Evolutionary conservation across 495 filamentous ascomycete genomes (phyloP).

Genomic region (Tuber umbilicatum): DNA sequence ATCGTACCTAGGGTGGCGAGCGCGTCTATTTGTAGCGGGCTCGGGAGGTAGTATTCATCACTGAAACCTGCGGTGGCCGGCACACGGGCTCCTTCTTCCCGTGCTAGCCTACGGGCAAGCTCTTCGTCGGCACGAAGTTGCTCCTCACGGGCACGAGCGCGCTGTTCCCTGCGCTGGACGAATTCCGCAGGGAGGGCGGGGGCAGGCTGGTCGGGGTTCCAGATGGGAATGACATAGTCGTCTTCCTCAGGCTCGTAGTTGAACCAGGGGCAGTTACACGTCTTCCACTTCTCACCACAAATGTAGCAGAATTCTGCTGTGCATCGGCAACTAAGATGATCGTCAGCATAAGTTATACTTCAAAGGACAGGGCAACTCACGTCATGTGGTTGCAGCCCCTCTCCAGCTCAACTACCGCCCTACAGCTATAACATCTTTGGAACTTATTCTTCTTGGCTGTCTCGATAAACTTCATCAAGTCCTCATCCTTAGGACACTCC

Average conservation of each 20-base stretch:
- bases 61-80: constrained; percentile 13
- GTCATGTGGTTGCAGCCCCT: constrained; percentile 83
- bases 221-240: constrained; percentile 35
- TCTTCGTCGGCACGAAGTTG: constrained; percentile 38
- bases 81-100: constrained; percentile 21
- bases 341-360: constrained; percentile 13
- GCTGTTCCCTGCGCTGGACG: constrained; percentile 30
- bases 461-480: constrained; percentile 57
- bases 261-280: constrained; percentile 74
- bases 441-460: constrained; percentile 65
- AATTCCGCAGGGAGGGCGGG: constrained; percentile 28
- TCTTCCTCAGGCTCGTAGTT: constrained; percentile 60
- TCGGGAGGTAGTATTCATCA: constrained; percentile 30
- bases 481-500: constrained; percentile 67
- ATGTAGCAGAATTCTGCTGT: constrained; percentile 77
- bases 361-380: constrained; percentile 46
- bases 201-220: constrained; percentile 26
- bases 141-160: constrained; percentile 31
- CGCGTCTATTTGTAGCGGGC: constrained; percentile 32
- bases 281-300: constrained; percentile 72
- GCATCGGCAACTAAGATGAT: constrained; percentile 50
- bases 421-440: constrained; percentile 71
- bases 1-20: constrained; percentile 35
- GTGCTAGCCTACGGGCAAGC: constrained; percentile 31
- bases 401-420: constrained; percentile 66